A percentile compares a stretch with the other conserved stretches of the same genome.
Evolutionary conservation across 1,139 yeast species (phyloP).

Genomic region (Pichia sp.): DNA sequence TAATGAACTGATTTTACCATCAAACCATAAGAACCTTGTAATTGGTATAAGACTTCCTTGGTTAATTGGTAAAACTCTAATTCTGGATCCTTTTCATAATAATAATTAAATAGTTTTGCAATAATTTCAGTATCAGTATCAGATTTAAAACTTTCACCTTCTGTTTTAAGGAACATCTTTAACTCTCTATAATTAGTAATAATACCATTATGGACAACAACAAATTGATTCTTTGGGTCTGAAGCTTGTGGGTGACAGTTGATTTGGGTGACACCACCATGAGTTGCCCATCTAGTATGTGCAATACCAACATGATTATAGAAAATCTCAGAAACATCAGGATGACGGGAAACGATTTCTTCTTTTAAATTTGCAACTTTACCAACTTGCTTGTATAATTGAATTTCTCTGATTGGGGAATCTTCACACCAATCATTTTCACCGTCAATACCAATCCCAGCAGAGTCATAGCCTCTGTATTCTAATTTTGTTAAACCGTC

Average conservation of each 20-base stretch:
- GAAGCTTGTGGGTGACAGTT: constrained; percentile 98
- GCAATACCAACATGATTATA: constrained; percentile 94
- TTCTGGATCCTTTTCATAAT: constrained; percentile 65
- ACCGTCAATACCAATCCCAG: constrained; percentile 94
- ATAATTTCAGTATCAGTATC: constrained; percentile 98
- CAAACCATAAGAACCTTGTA: constrained; percentile 97
- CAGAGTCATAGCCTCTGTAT: constrained; percentile 97
- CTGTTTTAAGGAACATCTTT: constrained; percentile 68
- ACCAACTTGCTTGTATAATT: constrained; percentile 81
- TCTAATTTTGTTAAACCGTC: constrained; percentile 93
- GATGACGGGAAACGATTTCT: constrained; percentile 51
- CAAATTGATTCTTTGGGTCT: constrained; percentile 74
- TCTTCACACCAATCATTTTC: constrained; percentile 51
- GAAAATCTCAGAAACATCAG: constrained; percentile 57
- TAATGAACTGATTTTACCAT: constrained; percentile 86
- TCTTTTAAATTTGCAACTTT: constrained; percentile 80
- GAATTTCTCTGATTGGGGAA: constrained; percentile 34
- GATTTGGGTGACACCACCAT: constrained; percentile 79
- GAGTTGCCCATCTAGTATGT: constrained; percentile 99
- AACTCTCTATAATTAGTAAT: constrained; percentile 92
- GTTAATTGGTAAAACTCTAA: constrained; percentile 88
- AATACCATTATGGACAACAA: constrained; percentile 96
- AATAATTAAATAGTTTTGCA: constrained; percentile 88
- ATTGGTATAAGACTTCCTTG: constrained; percentile 84
- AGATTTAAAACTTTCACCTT: constrained; percentile 80